phyloP scores from a whole-genome alignment of 495 filamentous ascomycete genomes.

The Neurospora sublineolata region DNA sequence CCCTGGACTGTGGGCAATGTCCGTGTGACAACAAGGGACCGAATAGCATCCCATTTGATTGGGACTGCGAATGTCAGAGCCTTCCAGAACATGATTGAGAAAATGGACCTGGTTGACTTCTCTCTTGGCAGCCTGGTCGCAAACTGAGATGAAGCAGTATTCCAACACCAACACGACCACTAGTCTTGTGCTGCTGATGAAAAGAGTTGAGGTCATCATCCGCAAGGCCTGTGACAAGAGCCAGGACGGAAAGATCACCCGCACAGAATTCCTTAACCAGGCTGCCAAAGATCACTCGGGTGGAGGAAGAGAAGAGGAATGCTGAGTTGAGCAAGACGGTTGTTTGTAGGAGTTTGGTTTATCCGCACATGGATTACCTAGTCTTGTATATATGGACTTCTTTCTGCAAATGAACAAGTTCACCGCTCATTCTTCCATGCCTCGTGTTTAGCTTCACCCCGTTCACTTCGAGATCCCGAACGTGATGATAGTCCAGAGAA shows the following conservation, averaged over 20 bases:
- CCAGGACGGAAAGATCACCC: conserved; percentile 80
- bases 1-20: too few relatives aligned
- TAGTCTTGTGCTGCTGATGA: too few relatives aligned
- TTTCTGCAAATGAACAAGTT: not conserved
- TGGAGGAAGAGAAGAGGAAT: not conserved
- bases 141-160: too few relatives aligned
- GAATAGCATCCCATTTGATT: conserved; percentile 87
- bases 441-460: not conserved
- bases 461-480: not conserved
- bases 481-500: not conserved
- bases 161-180: too few relatives aligned
- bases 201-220: conserved; percentile 85
- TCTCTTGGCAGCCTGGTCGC: not conserved
- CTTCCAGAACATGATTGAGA: conserved; percentile 90
- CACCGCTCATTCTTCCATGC: not conserved
- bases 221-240: conserved; percentile 76
- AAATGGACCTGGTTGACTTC: conserved; percentile 87
- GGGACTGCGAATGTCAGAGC: conserved; percentile 96
- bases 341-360: not conserved
- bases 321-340: not conserved
- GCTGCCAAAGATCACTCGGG: conserved; percentile 66
- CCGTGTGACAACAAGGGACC: too few relatives aligned
- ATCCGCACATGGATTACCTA: not conserved
- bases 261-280: conserved; percentile 89
- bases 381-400: not conserved